These are phyloP conservation scores for Gastrodia elata DNA, from an alignment of 106 monocot genomes.

Conservation along the genomic window DNA sequence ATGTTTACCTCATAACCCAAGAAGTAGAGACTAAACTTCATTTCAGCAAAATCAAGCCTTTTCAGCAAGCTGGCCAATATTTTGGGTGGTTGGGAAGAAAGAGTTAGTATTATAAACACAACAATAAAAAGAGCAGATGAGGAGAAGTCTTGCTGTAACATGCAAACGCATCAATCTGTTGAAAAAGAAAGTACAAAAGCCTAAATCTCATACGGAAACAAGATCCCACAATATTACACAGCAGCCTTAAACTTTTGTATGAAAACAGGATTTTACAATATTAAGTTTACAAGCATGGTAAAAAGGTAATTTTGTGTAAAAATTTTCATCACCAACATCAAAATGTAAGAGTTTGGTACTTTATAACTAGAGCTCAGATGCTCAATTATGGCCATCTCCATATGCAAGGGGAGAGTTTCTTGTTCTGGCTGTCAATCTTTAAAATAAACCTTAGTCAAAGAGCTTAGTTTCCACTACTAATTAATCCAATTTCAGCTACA, in stretches of 20 bases:
- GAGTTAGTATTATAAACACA: neutral
- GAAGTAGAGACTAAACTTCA: conserved; percentile 97
- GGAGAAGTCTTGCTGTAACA: neutral
- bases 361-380: neutral
- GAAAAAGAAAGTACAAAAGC: neutral
- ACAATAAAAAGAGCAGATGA: neutral
- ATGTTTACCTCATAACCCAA: conserved; percentile 86
- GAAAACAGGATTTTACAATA: neutral
- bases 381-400: neutral
- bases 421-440: neutral
- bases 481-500: neutral
- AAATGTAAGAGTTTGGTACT: neutral
- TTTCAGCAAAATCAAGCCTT: conserved; percentile 90
- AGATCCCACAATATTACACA: neutral
- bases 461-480: neutral
- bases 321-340: neutral
- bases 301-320: neutral
- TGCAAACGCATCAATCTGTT: neutral
- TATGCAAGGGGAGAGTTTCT: neutral
- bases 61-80: conserved; percentile 60
- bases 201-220: neutral
- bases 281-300: neutral
- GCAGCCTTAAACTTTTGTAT: neutral
- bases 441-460: neutral
- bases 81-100: neutral